These are phyloP conservation scores for Claviceps humidiphila DNA, from an alignment of 2,329 filamentous ascomycete genomes.

Conservation along the genomic window DNA sequence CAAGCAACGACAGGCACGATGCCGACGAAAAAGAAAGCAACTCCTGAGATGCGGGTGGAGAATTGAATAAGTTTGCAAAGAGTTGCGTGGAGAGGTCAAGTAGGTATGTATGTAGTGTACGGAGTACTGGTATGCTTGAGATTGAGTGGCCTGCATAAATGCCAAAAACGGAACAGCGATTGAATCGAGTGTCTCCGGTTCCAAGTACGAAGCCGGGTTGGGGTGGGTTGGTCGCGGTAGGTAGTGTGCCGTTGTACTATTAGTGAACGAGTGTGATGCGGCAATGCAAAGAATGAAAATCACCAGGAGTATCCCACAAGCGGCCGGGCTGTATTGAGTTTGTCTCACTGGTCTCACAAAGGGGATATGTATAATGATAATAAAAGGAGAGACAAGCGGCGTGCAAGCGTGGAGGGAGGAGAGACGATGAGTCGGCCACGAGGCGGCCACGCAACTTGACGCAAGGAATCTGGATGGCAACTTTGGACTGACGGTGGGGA, in stretches of 20 bases:
- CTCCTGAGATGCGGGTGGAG: not conserved
- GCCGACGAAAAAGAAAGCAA: not conserved
- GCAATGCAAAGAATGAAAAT: not conserved
- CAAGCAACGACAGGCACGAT: not conserved
- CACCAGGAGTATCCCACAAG: slow-evolving; percentile 1
- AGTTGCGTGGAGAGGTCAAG: not conserved
- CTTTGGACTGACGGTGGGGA: too few species aligned
- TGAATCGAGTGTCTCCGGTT: not conserved
- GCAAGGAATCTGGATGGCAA: too few species aligned
- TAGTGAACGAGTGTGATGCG: not conserved
- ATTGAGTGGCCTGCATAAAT: not conserved
- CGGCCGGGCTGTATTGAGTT: too few species aligned
- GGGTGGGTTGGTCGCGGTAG: too few species aligned
- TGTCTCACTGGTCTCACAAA: too few species aligned
- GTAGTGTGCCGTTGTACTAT: not conserved
- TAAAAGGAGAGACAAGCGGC: too few species aligned
- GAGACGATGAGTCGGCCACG: too few species aligned
- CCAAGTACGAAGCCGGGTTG: not conserved
- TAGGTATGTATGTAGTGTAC: not conserved
- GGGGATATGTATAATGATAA: too few species aligned
- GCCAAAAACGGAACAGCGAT: not conserved
- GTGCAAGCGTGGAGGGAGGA: too few species aligned
- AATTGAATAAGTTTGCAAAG: not conserved
- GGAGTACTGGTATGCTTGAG: not conserved
- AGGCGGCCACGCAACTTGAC: too few species aligned